Evolutionary conservation across 2,329 filamentous ascomycete genomes (phyloP).

Genomic region (Fusarium sp.): DNA sequence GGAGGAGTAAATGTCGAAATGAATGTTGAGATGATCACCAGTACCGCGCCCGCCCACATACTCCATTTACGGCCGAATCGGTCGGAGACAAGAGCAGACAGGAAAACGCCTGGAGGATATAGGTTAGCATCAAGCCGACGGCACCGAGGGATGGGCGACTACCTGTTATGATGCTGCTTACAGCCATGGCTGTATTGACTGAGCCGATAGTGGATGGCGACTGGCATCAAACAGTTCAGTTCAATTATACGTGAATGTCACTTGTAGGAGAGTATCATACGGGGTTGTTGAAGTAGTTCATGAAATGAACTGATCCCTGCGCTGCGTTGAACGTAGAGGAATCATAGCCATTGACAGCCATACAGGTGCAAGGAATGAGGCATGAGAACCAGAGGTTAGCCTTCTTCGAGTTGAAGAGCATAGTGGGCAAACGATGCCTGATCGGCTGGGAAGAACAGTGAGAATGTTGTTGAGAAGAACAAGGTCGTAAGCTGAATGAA

Average conservation of each 20-base stretch:
- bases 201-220: slow-evolving; percentile 2
- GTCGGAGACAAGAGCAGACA: background rate
- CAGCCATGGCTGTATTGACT: background rate
- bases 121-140: background rate
- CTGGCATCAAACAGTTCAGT: background rate
- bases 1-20: slow-evolving; percentile 2
- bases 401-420: slow-evolving; percentile 2
- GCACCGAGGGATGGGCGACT: background rate
- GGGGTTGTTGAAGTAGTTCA: slow-evolving; percentile 6
- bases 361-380: background rate
- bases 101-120: background rate
- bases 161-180: background rate
- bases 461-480: background rate
- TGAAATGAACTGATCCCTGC: slow-evolving; percentile 5
- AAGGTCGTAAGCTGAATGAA: background rate
- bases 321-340: slow-evolving; percentile 4
- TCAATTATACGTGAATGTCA: background rate
- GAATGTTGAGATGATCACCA: background rate
- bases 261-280: background rate
- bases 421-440: background rate
- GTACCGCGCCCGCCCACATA: background rate
- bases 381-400: slow-evolving; percentile 10
- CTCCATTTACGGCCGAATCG: slow-evolving; percentile 2
- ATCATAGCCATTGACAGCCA: slow-evolving; percentile 5
- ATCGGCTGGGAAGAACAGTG: background rate